phyloP scores from a whole-genome alignment of 768 basidiomycete genomes.

The Leccinum aurantiacum region DNA sequence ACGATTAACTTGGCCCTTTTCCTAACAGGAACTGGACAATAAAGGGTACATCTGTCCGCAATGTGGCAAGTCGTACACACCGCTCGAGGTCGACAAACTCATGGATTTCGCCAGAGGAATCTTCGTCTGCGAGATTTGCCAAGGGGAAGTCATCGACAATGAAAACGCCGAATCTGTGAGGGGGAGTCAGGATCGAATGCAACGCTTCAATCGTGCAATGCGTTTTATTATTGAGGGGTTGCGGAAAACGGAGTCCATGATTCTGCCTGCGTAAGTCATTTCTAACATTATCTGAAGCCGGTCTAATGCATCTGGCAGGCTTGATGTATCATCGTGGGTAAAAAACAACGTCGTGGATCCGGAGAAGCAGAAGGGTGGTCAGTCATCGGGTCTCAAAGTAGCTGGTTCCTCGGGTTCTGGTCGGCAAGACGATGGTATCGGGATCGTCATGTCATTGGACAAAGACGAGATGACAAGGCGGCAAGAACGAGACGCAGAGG shows the following conservation, averaged over 20 bases:
- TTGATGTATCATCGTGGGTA: slow-evolving; percentile 84
- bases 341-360: slow-evolving; percentile 67
- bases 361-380: slow-evolving; percentile 55
- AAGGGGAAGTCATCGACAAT: slow-evolving; percentile 84
- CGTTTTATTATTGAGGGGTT: slow-evolving; percentile 83
- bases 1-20: neutral
- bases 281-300: neutral
- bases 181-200: slow-evolving; percentile 93
- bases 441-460: slow-evolving; percentile 86
- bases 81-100: slow-evolving; percentile 82
- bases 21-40: slow-evolving; percentile 83
- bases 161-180: slow-evolving; percentile 83
- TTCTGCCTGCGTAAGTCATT: slow-evolving; percentile 70
- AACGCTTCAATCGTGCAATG: slow-evolving; percentile 91
- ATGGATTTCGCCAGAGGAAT: slow-evolving; percentile 67
- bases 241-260: slow-evolving; percentile 85
- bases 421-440: slow-evolving; percentile 72
- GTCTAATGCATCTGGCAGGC: slow-evolving; percentile 40
- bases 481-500: slow-evolving; percentile 74
- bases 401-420: slow-evolving; percentile 64
- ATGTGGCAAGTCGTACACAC: slow-evolving; percentile 80
- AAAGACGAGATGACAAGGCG: slow-evolving; percentile 78
- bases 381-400: slow-evolving; percentile 62
- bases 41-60: slow-evolving; percentile 96
- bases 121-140: slow-evolving; percentile 87